Evolutionary conservation across 768 basidiomycete species (phyloP).

Genomic region (Serendipita vermifera): DNA sequence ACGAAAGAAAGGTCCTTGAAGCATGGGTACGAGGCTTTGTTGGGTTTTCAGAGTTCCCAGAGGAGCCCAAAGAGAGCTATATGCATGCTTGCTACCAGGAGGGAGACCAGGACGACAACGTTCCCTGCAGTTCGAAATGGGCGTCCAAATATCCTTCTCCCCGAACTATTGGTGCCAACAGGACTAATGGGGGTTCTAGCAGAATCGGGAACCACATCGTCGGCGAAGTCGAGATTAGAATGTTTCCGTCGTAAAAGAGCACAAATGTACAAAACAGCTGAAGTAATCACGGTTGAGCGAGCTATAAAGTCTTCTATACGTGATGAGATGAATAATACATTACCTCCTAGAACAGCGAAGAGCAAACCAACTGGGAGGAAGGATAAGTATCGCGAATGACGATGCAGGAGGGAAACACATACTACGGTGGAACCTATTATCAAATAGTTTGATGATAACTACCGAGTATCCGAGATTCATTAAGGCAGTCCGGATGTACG

Average conservation of each 20-base stretch:
- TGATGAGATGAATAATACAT: constrained; percentile 17
- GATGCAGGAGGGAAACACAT: constrained; percentile 21
- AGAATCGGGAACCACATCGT: constrained; percentile 22
- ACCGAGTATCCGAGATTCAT: constrained; percentile 62
- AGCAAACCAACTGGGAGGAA: constrained; percentile 20
- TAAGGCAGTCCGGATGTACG: constrained; percentile 65
- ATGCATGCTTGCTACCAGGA: constrained; percentile 51
- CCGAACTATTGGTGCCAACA: no score
- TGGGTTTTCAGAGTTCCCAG: constrained; percentile 37
- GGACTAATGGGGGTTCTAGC: background rate
- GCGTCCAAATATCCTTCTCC: constrained; percentile 47
- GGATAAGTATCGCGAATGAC: background rate
- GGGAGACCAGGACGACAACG: constrained; percentile 44
- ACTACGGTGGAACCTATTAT: constrained; percentile 63
- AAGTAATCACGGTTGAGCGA: constrained; percentile 27
- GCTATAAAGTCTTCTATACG: constrained; percentile 44
- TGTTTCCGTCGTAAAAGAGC: constrained; percentile 51
- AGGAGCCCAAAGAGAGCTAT: constrained; percentile 53
- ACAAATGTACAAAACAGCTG: constrained; percentile 43
- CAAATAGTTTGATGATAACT: constrained; percentile 65
- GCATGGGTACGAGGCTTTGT: no score
- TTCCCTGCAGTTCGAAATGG: constrained; percentile 72
- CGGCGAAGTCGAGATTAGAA: constrained; percentile 70
- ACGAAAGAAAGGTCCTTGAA: no score
- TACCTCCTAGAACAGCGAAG: constrained; percentile 28